Evolutionary conservation across 2,329 filamentous ascomycete genomes (phyloP), one percentile per base, ranked within the genome.

Genomic region (Hymenoscyphus fructigenus): DNA sequence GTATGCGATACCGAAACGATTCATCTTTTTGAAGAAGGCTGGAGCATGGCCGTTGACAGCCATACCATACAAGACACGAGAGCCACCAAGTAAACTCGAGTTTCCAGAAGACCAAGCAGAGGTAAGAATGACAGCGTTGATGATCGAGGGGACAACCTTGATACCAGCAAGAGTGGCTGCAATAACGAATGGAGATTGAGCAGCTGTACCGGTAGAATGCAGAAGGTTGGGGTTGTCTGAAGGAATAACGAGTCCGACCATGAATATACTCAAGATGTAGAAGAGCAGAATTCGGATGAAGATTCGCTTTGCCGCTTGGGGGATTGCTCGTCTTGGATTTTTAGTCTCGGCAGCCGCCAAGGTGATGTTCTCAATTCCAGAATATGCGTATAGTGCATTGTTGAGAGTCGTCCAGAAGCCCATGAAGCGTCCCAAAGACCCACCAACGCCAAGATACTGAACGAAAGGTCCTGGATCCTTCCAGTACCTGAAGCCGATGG

Each of bases 61-160:
- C 65, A 89, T 78, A 3, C 83, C 85, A 68, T 87, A 85, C 1
- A 89, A 78, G 28, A 85, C 84, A 56, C 87, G 82, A 0, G 86
- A 85, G 17, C 83, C 82, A 41, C 83, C 84, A 62, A 85, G 87
- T 2, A 87, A 82, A 60, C 80, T 50, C 1, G 89, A 87, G 69
- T 92, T 93, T 0, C 85, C 88, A 0, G 89, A 83, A 0, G 88
- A 91, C 78, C 86, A 88, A 0, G 88, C 89, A 0, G 87, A 89
- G 0, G 88, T 91, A 69, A 93, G 82, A 70, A 93, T 88, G 36
- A 93, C 82, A 41, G 89, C 90, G 74, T 94, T 94, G 76, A 94
- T 88, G 61, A 94, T 84, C 7, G 86, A 87, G 0, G 90, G 88
- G 3, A 93, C 84, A 3, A 84, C 88, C 9, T 81, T 82, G 65